Base-by-base conservation (phyloP, 306 rosid species). In the Lathyrus tuberosus region DNA sequence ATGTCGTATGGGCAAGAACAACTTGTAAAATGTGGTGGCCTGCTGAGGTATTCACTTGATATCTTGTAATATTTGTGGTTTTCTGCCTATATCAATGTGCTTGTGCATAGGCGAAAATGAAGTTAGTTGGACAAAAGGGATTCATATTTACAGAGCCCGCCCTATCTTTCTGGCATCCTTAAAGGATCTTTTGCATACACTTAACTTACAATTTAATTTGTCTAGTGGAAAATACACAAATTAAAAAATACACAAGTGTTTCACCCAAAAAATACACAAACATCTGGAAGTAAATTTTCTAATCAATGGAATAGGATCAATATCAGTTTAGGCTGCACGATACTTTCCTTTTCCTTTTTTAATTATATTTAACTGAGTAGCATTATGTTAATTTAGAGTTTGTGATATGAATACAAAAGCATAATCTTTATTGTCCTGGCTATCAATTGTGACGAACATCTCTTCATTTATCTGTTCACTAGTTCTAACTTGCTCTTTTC, bases 21-120 rank as follows among this genome's bases (percentile, higher is more conserved):
- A 40, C 30, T 64, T 52, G 63, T 62, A 66, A 76, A 75, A 48
- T 62, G 16, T 82, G 86, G 89, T 87, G 92, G 92, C 86, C 92
- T 62, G 86, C 87, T 35, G 89, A 87, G 84, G 92, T 87, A 80
- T 69, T 56, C 56, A 28, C 65, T 42, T 49, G 56, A 28, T 22
- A 56, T 38, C 20, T 5, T 57, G 22, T 59, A 24, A 63, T 62
- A 9, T 43, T 54, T 41, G 9, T 38, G 9, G 68, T 17, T 74
- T 61, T 66, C 33, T 64, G 13, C 10, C 5, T 8, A 14, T 17
- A n/a, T 62, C 15, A 17, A 18, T 44, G 31, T 62, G 26, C 75
- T 47, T 75, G 58, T 77, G 59, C 67, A 31, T 54, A 31, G 67
- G 47, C 28, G 63, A 69, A 37, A 43, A 33, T 66, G 57, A 44